Evolutionary conservation across 2,329 filamentous ascomycete genomes (phyloP).

Genomic region (Ophioceras dolichostomum): DNA sequence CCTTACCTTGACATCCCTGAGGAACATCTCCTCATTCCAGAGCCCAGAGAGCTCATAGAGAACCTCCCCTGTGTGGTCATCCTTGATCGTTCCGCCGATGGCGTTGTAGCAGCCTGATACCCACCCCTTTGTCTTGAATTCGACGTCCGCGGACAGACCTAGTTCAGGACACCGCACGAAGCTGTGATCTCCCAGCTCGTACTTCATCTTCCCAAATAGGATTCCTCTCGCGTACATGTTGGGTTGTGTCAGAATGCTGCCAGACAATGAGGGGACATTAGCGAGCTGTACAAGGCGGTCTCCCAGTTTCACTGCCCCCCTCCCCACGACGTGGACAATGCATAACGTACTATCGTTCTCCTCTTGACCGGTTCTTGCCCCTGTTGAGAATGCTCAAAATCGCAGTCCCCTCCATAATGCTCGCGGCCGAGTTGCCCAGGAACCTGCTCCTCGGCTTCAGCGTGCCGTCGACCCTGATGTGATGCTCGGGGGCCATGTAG

Average conservation of each 20-base stretch:
- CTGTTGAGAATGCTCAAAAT: constrained; percentile 74
- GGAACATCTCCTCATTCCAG: constrained; percentile 91
- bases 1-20: constrained; percentile 64
- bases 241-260: constrained; percentile 81
- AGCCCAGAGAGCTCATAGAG: constrained; percentile 86
- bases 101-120: constrained; percentile 94
- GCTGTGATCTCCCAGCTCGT: constrained; percentile 93
- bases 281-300: too few relatives aligned
- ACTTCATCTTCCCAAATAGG: constrained; percentile 98
- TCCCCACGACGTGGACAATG: too few relatives aligned
- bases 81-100: constrained; percentile 83
- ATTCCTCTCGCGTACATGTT: constrained; percentile 99
- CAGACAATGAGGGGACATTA: too few relatives aligned
- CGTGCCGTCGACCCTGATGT: constrained; percentile 91
- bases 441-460: constrained; percentile 93
- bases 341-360: constrained; percentile 82
- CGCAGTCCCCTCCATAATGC: constrained; percentile 95
- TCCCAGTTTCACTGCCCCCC: too few relatives aligned
- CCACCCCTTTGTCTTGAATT: constrained; percentile 98
- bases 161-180: constrained; percentile 85
- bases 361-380: constrained; percentile 48
- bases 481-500: constrained; percentile 88
- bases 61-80: constrained; percentile 72
- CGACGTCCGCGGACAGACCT: constrained; percentile 76
- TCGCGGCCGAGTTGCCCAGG: constrained; percentile 91